Evolutionary conservation across 1,284 basidiomycete genomes (phyloP).

Genomic region (Ustilago trichophora): DNA sequence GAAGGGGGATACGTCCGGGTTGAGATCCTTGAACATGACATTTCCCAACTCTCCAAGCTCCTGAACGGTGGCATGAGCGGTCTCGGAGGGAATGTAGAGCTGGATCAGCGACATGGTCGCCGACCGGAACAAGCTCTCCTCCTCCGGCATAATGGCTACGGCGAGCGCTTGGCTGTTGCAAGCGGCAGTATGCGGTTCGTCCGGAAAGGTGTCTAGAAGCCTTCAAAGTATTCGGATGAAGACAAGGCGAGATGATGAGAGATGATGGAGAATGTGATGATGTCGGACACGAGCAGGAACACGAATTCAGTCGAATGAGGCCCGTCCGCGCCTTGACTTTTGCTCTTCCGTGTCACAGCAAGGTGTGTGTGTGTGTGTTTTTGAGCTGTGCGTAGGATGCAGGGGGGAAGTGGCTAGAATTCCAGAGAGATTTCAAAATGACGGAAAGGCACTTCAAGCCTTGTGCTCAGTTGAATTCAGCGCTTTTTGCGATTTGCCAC

Average conservation of each 20-base stretch:
- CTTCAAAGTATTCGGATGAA: background rate
- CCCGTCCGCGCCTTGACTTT: conserved; percentile 5
- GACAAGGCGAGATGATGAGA: background rate
- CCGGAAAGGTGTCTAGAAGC: background rate
- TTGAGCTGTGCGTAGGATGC: background rate
- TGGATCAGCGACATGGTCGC: conserved; percentile 90
- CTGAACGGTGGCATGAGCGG: conserved; percentile 93
- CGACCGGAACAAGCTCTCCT: conserved; percentile 65
- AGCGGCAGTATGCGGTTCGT: background rate
- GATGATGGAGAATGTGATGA: background rate
- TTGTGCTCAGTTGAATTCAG: background rate
- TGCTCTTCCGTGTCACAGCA: too few species aligned
- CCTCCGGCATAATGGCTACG: conserved; percentile 35
- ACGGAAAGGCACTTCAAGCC: too few species aligned
- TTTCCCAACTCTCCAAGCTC: conserved; percentile 94
- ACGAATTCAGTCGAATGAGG: too few species aligned
- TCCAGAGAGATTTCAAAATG: background rate
- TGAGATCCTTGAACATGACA: conserved; percentile 97
- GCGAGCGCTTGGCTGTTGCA: conserved; percentile 6
- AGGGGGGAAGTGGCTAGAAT: conserved; percentile 6
- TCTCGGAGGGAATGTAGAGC: conserved; percentile 96
- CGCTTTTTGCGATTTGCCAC: background rate
- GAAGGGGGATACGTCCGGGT: conserved; percentile 93
- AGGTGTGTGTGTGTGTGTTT: background rate
- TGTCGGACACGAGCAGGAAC: too few species aligned